Evolutionary conservation across 2,329 filamentous ascomycete species (phyloP).

Genomic region (Cytospora chrysosperma): DNA sequence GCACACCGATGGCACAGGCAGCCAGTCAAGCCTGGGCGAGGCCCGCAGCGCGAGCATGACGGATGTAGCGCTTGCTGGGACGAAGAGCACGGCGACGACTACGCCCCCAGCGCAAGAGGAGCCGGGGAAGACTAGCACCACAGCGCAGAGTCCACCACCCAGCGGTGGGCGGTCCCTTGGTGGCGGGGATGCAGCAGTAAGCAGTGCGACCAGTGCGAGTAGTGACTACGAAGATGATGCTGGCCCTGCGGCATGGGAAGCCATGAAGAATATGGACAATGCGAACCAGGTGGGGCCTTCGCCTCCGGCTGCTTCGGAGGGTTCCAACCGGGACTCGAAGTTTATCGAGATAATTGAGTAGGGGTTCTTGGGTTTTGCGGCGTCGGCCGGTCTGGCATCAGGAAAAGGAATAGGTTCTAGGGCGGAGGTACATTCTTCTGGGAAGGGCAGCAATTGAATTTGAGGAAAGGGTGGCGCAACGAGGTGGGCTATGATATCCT

Average conservation of each 20-base stretch:
- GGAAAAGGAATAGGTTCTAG: not conserved
- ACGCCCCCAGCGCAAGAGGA: constrained; percentile 12
- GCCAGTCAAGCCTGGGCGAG: constrained; percentile 31
- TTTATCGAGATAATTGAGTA: constrained; percentile 51
- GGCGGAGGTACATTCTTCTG: not conserved
- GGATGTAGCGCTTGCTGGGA: constrained; percentile 35
- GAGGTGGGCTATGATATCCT: not conserved
- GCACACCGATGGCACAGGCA: constrained; percentile 33
- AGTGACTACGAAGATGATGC: constrained; percentile 12
- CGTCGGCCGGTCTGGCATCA: not conserved
- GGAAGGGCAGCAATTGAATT: not conserved
- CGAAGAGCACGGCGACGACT: constrained; percentile 19
- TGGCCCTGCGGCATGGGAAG: not conserved
- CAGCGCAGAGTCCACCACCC: not conserved
- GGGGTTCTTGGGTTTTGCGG: not conserved
- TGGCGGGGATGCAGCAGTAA: constrained; percentile 22
- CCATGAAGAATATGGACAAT: not conserved
- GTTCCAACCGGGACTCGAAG: constrained; percentile 47
- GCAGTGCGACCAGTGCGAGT: constrained; percentile 29
- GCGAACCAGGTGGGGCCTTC: not conserved
- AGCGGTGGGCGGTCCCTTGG: not conserved
- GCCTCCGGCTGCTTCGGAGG: constrained; percentile 33
- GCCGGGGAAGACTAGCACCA: constrained; percentile 19
- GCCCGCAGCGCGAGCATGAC: constrained; percentile 31
- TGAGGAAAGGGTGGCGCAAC: not conserved